phyloP scores from a whole-genome alignment of 2,329 filamentous ascomycete genomes.

The Ophiocordyceps robertsii region DNA sequence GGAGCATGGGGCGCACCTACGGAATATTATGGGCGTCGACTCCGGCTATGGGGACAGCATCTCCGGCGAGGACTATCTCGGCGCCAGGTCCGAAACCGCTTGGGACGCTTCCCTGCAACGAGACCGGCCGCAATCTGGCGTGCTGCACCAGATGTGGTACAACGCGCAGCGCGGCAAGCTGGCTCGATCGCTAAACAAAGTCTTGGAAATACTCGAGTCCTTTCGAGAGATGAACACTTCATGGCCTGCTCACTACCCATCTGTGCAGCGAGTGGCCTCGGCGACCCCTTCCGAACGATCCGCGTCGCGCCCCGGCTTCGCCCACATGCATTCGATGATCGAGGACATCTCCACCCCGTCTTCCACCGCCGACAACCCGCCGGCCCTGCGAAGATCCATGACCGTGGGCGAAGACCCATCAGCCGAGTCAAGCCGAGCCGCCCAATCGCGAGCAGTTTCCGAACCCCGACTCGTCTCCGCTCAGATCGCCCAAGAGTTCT shows the following conservation, averaged over 20 bases:
- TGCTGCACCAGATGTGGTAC: slow-evolving; percentile 87
- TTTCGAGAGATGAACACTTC: slow-evolving; percentile 79
- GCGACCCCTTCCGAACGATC: slow-evolving; percentile 25
- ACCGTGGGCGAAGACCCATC: slow-evolving; percentile 47
- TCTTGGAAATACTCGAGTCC: slow-evolving; percentile 69
- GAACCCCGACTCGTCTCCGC: slow-evolving; percentile 82
- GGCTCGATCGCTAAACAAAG: slow-evolving; percentile 75
- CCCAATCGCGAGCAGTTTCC: slow-evolving; percentile 43
- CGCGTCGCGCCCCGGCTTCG: slow-evolving; percentile 46
- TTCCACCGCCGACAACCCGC: slow-evolving; percentile 28
- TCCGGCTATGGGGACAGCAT: slow-evolving; percentile 85
- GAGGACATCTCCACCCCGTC: slow-evolving; percentile 29
- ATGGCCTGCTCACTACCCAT: slow-evolving; percentile 94
- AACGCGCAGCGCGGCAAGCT: slow-evolving; percentile 82
- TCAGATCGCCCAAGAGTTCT: slow-evolving; percentile 92
- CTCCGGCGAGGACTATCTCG: slow-evolving; percentile 43
- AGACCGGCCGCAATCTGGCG: slow-evolving; percentile 50
- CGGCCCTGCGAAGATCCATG: slow-evolving; percentile 50
- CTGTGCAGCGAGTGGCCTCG: slow-evolving; percentile 51
- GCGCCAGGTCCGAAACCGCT: slow-evolving; percentile 11
- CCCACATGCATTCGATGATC: slow-evolving; percentile 48
- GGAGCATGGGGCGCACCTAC: slow-evolving; percentile 66
- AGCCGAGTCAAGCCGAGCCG: slow-evolving; percentile 60
- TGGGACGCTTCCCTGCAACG: slow-evolving; percentile 31
- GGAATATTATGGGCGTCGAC: slow-evolving; percentile 71